phyloP scores from a whole-genome alignment of 306 rosid species.

The Casuarina equisetifolia region DNA sequence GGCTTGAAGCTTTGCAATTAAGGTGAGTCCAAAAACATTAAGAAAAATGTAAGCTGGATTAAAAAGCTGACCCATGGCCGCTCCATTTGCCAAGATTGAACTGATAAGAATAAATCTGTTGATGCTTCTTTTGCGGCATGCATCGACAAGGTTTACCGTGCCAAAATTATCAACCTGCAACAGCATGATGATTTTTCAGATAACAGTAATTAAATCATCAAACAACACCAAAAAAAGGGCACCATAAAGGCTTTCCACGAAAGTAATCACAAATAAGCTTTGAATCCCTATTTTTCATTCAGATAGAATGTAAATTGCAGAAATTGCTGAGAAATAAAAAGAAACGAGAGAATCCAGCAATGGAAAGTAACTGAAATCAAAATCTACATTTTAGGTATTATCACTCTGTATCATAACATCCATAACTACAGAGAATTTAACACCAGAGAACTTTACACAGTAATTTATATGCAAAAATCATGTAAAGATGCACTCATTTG shows the following conservation, averaged over 20 bases:
- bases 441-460: neutral
- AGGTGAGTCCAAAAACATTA: slow-evolving; percentile 84
- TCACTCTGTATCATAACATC: neutral
- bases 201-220: slow-evolving; percentile 1
- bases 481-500: neutral
- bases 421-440: neutral
- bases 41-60: slow-evolving; percentile 92
- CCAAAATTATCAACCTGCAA: slow-evolving; percentile 92
- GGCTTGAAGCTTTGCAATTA: slow-evolving; percentile 92
- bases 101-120: slow-evolving; percentile 86
- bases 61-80: slow-evolving; percentile 89
- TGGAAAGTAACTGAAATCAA: too few relatives aligned
- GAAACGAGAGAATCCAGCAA: too few relatives aligned
- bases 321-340: too few relatives aligned
- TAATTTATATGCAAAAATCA: neutral
- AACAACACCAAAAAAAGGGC: neutral
- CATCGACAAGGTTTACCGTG: slow-evolving; percentile 88
- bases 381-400: neutral
- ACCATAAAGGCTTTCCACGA: neutral
- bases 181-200: slow-evolving; percentile 9
- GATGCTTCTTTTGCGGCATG: slow-evolving; percentile 73
- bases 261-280: neutral
- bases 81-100: slow-evolving; percentile 95
- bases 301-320: neutral
- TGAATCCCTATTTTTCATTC: neutral